phyloP scores from a whole-genome alignment of 2,329 filamentous ascomycete species.

The Penicillium sp. region DNA sequence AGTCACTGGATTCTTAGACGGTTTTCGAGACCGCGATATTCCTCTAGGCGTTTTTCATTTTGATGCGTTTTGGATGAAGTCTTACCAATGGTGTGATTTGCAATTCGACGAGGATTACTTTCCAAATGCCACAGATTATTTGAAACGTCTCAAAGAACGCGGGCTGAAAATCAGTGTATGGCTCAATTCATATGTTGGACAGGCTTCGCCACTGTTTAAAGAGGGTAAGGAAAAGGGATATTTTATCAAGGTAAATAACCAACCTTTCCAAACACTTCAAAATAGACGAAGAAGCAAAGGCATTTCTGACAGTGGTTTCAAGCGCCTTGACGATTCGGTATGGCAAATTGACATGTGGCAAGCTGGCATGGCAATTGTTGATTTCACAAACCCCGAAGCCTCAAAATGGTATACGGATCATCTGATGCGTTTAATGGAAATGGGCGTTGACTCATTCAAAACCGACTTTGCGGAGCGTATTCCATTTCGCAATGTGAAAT shows the following conservation, averaged over 20 bases:
- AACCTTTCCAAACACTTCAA: background rate
- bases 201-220: constrained; percentile 63
- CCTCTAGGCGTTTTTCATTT: constrained; percentile 71
- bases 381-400: constrained; percentile 70
- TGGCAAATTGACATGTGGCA: constrained; percentile 79
- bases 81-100: constrained; percentile 72
- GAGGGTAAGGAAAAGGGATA: constrained; percentile 62
- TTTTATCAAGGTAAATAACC: constrained; percentile 51
- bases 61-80: constrained; percentile 74
- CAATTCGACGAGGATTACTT: constrained; percentile 66
- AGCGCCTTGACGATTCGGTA: constrained; percentile 62
- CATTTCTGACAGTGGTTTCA: background rate
- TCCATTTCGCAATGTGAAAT: constrained; percentile 61
- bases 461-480: constrained; percentile 74
- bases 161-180: constrained; percentile 68
- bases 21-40: constrained; percentile 62
- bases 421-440: constrained; percentile 61
- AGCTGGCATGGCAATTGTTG: constrained; percentile 69
- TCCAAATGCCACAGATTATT: constrained; percentile 63
- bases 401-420: constrained; percentile 62
- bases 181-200: constrained; percentile 72
- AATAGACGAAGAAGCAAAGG: background rate
- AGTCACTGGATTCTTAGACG: constrained; percentile 62
- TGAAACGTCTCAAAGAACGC: constrained; percentile 60
- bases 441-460: constrained; percentile 69